Evolutionary conservation across 139 green algal genomes (phyloP), one percentile per base, ranked within the genome.

Genomic region (Edaphochlamys debaryana): DNA sequence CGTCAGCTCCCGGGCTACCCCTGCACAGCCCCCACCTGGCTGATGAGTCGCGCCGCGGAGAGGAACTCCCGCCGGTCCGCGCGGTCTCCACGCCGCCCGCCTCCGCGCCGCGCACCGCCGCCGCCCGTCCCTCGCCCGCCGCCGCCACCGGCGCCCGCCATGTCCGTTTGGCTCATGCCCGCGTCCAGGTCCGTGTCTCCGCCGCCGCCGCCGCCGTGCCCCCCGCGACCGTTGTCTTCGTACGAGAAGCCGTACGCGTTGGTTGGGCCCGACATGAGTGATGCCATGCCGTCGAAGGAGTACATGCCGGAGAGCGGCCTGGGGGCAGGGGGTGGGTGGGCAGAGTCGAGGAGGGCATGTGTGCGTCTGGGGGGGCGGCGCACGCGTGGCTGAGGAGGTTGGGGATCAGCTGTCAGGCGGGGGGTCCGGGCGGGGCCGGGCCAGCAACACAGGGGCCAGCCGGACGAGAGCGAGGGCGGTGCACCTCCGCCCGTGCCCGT

Each of bases 31-130:
- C n/a, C n/a, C n/a, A n/a, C n/a, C n/a, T n/a, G 37, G 6, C 34
- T 42, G 29, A 86, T 74, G 30, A 32, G 38, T 32, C 45, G 42
- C 0, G 80, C 80, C 3, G 69, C 80, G 4, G 69, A 54, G 34
- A 71, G 41, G 11, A 86, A 76, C 58, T 79, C 80, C 34, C 67
- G 68, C 20, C 79, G 79, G 56, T 85, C 67, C 68, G 68, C 69
- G 32, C 5, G 2, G 9, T 38, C 25, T 25, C 42, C n/a, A 3
- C 45, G 34, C 23, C 29, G 19, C 60, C 41, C 62, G 30, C 71
- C 42, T 8, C 34, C 25, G 20, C 25, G 29, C 30, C 41, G 4
- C 8, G 38, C 38, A 40, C 22, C 41, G 13, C 11, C 52, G 72
- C 37, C 56, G 8, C 29, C 1, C 0, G 22, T 38, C 19, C 30